These are phyloP conservation scores for Malus fusca DNA, from an alignment of 306 rosid species.

Conservation along the genomic window DNA sequence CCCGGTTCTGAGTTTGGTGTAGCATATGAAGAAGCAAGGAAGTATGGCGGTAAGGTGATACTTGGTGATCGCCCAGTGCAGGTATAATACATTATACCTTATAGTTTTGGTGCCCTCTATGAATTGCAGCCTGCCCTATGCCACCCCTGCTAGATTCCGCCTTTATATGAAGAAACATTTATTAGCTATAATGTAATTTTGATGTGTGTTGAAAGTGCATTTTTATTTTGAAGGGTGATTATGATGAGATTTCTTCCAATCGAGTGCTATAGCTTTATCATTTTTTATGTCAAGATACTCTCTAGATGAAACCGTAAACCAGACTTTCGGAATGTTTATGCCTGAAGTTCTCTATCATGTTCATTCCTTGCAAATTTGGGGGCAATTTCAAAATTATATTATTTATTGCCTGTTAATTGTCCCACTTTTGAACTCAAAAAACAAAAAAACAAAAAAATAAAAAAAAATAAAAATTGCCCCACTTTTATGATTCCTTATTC, in stretches of 20 bases:
- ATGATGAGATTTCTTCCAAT: neutral
- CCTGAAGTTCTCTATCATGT: neutral
- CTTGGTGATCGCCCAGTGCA: constrained; percentile 98
- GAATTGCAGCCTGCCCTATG: neutral
- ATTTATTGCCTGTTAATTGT: neutral
- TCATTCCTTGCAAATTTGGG: neutral
- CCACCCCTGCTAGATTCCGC: neutral
- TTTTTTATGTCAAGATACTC: neutral
- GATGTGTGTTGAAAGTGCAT: neutral
- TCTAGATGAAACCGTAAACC: neutral
- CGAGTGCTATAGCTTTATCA: neutral
- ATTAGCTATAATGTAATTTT: neutral
- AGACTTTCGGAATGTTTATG: neutral
- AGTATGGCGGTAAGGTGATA: constrained; percentile 84
- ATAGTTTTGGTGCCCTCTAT: neutral
- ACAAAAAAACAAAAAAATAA: no score
- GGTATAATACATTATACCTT: constrained; percentile 37
- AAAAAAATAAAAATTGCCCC: no score
- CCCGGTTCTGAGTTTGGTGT: constrained; percentile 94
- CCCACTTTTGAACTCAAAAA: no score
- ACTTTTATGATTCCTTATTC: neutral
- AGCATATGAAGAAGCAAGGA: constrained; percentile 90
- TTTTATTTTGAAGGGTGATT: neutral
- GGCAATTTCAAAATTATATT: neutral
- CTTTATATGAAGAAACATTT: neutral